Evolutionary conservation across 164 flowering plant genomes (phyloP).

Genomic region (Magnolia changhungtana): DNA sequence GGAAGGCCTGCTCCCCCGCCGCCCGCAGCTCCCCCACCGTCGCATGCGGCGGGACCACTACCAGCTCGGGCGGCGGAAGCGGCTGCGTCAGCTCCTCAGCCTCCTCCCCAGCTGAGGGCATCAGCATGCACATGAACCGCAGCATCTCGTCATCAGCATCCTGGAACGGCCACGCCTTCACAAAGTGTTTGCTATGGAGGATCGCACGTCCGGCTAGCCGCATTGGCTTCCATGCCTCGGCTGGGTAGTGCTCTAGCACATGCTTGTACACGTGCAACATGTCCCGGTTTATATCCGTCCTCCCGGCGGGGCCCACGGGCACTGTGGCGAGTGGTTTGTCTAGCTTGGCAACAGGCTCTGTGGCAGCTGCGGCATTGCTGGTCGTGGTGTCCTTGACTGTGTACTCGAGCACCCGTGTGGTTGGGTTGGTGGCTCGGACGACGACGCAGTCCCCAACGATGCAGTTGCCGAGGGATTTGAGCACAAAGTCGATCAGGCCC

Average conservation of each 20-base stretch:
- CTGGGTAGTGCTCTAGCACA: conserved; percentile 39
- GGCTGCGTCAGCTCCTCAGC: conserved; percentile 15
- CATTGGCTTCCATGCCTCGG: conserved; percentile 23
- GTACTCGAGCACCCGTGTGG: conserved; percentile 57
- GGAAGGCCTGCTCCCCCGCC: conserved; percentile 48
- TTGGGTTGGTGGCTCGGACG: conserved; percentile 49
- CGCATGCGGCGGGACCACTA: conserved; percentile 56
- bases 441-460: conserved; percentile 56
- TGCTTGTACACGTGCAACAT: conserved; percentile 40
- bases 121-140: conserved; percentile 51
- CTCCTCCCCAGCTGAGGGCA: conserved; percentile 22
- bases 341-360: background rate
- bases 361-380: background rate
- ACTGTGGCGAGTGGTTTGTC: background rate
- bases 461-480: conserved; percentile 74
- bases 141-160: conserved; percentile 54
- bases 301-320: conserved; percentile 10
- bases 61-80: conserved; percentile 41
- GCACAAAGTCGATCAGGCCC: conserved; percentile 78
- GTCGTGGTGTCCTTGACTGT: conserved; percentile 33
- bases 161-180: conserved; percentile 68
- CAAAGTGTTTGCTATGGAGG: conserved; percentile 63
- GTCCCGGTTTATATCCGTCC: conserved; percentile 50
- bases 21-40: conserved; percentile 60
- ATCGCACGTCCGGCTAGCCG: conserved; percentile 37